Evolutionary conservation across 441 rosid genomes (phyloP).

Genomic region (Caryocar brasiliense): DNA sequence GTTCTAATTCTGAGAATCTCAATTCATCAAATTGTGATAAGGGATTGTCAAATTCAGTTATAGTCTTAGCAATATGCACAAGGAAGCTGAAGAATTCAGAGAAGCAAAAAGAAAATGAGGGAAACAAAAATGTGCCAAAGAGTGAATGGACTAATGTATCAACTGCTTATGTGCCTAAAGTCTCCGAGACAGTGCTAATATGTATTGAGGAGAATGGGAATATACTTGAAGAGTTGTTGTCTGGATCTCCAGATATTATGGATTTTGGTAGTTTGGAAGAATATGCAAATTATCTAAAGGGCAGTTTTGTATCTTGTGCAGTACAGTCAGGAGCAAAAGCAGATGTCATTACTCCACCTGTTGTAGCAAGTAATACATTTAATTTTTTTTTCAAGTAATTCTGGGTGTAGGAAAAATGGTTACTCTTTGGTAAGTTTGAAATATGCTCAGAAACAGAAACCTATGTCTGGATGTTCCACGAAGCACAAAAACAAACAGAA

Average conservation of each 20-base stretch:
- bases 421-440: not conserved
- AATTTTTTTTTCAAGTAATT: not conserved
- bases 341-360: not conserved
- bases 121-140: not conserved
- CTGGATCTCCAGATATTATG: not conserved
- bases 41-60: not conserved
- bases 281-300: not conserved
- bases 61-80: not conserved
- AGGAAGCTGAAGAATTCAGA: not conserved
- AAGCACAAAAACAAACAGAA: conserved; percentile 1
- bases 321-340: not conserved
- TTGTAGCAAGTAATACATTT: not conserved
- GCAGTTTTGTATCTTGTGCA: not conserved
- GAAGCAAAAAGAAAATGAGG: not conserved
- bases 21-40: not conserved
- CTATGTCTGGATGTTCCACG: conserved; percentile 2
- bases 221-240: not conserved
- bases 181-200: not conserved
- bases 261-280: not conserved
- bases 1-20: not conserved
- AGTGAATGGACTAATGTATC: not conserved
- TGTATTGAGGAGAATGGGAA: not conserved
- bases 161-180: not conserved
- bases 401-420: not conserved
- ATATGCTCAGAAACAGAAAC: not conserved